Evolutionary conservation across 805 yeast genomes (phyloP).

Genomic region (Komagataella pseudopastoris): DNA sequence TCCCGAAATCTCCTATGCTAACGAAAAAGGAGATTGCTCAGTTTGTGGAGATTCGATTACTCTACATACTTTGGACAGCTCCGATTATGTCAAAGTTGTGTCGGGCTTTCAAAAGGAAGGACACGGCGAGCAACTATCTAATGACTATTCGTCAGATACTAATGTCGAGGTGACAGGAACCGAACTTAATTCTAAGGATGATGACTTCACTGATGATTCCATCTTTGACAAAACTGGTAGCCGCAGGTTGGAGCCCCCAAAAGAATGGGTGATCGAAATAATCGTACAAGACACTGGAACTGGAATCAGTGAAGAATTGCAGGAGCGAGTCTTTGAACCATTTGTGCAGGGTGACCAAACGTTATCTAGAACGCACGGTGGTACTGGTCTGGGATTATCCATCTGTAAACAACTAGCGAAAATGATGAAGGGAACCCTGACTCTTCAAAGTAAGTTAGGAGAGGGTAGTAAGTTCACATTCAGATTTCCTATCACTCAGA

Average conservation of each 20-base stretch:
- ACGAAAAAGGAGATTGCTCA: not conserved
- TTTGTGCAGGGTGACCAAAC: conserved; percentile 80
- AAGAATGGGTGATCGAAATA: conserved; percentile 47
- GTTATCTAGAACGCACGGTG: conserved; percentile 81
- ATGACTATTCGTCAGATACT: conserved; percentile 2
- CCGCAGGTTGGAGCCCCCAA: not conserved
- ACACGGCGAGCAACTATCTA: not conserved
- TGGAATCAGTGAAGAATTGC: conserved; percentile 77
- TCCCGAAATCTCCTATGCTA: not conserved
- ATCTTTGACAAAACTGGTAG: not conserved
- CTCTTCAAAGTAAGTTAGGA: conserved; percentile 61
- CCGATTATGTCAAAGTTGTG: conserved; percentile 24
- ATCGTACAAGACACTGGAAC: conserved; percentile 88
- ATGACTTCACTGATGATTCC: not conserved
- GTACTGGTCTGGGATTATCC: conserved; percentile 84
- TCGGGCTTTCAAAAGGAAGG: conserved; percentile 19
- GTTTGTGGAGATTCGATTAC: conserved; percentile 7
- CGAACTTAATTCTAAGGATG: not conserved
- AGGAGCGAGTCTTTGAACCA: conserved; percentile 83
- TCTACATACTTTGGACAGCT: conserved; percentile 14
- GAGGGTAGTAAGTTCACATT: conserved; percentile 78
- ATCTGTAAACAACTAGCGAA: conserved; percentile 77
- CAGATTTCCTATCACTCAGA: conserved; percentile 62
- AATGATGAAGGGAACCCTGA: conserved; percentile 78
- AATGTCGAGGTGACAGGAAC: conserved; percentile 4